phyloP scores from a whole-genome alignment of 257 asterid species.

The Rehmannia glutinosa region DNA sequence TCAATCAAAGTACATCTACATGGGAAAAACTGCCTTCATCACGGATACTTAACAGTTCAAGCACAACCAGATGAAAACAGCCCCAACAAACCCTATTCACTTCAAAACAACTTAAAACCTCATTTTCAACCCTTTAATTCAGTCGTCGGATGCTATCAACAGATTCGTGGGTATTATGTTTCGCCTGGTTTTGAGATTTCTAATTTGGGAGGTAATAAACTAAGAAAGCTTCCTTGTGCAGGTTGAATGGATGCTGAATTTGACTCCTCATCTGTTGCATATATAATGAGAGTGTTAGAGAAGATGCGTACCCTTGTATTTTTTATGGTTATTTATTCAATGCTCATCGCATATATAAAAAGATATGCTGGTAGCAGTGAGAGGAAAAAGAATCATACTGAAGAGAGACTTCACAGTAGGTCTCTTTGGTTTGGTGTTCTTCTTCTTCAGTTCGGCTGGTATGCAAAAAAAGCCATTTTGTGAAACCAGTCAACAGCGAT shows the following conservation, averaged over 20 bases:
- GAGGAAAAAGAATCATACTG: constrained; percentile 42
- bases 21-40: constrained; percentile 23
- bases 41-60: constrained; percentile 35
- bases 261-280: constrained; percentile 29
- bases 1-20: constrained; percentile 25
- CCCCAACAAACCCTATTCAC: constrained; percentile 15
- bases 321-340: background rate
- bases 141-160: constrained; percentile 33
- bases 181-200: constrained; percentile 43
- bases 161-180: constrained; percentile 27
- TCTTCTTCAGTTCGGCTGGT: constrained; percentile 80
- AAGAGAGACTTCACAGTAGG: constrained; percentile 87
- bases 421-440: constrained; percentile 68
- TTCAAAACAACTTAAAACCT: constrained; percentile 14
- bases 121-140: constrained; percentile 17
- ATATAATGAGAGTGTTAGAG: background rate
- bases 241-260: constrained; percentile 44
- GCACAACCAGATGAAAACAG: constrained; percentile 28
- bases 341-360: no score
- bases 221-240: constrained; percentile 66
- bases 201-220: constrained; percentile 45
- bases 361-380: background rate
- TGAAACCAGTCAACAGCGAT: no score
- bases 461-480: constrained; percentile 9
- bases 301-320: background rate